Conservation (phyloP, 1,284 basidiomycete species). For the Trichosporon sp. region DNA sequence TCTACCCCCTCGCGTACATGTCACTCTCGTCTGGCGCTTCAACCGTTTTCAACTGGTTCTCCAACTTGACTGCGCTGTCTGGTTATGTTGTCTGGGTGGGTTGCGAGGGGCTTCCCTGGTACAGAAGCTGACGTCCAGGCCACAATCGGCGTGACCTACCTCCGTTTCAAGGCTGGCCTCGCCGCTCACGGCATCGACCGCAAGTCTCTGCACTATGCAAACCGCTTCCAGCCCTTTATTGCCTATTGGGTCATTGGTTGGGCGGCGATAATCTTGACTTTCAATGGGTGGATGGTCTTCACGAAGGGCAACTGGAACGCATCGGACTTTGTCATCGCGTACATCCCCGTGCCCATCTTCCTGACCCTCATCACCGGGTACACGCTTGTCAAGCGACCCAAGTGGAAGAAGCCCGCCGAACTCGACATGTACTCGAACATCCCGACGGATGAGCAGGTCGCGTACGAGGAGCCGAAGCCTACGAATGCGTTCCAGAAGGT, state of each 20-base stretch:
- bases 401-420: constrained; percentile 61
- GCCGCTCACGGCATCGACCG: constrained; percentile 39
- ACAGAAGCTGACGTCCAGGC: neutral
- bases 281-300: constrained; percentile 41
- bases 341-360: constrained; percentile 37
- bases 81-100: constrained; percentile 34
- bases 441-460: constrained; percentile 65
- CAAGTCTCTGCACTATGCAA: constrained; percentile 29
- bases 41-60: constrained; percentile 72
- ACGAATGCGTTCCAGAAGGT: constrained; percentile 9
- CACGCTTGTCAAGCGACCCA: constrained; percentile 57
- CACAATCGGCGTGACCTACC: constrained; percentile 36
- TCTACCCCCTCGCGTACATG: constrained; percentile 74
- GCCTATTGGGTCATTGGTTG: constrained; percentile 35
- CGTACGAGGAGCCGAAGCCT: constrained; percentile 62
- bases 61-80: constrained; percentile 57
- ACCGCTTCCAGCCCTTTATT: constrained; percentile 18
- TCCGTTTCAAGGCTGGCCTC: constrained; percentile 42
- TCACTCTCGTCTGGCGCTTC: constrained; percentile 59
- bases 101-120: neutral
- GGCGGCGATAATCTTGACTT: constrained; percentile 33
- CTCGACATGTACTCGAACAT: constrained; percentile 84
- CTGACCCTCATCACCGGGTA: constrained; percentile 25
- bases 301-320: constrained; percentile 38
- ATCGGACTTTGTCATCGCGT: constrained; percentile 42